Base-by-base conservation (phyloP, 768 basidiomycete genomes). In the Boletus vermiculosoides region DNA sequence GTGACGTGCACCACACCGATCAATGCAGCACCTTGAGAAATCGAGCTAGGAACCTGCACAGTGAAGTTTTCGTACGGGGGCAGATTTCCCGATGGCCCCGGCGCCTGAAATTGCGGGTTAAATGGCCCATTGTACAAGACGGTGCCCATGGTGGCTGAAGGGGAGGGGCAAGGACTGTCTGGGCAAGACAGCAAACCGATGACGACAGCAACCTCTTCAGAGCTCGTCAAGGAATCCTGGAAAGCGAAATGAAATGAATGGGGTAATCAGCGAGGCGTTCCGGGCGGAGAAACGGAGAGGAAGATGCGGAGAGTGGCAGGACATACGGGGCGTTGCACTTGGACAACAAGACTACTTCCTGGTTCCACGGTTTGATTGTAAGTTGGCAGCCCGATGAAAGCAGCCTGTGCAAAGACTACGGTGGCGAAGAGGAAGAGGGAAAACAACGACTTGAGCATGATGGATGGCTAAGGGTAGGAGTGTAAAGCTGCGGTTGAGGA, bases 71-170 rank as follows among this genome's bases (percentile, higher is more conserved):
- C 68, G 66, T 78, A 74, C 13, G 80, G 78, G 6, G 64, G 62
- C 54, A 72, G 69, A 23, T 66, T 28, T 1, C 28, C 28, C 6
- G 28, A 28, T 28, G 28, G 28, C 28, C 28, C 58, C 2, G 36
- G 7, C 11, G 70, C 57, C n/a, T 75, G 63, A 49, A 63, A 65
- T 55, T 75, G 60, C 0, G 82, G 81, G 28, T 66, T 60, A 56
- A 73, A 83, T 11, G 66, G 66, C 18, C 81, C 82, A 41, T 74
- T 76, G 66, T 79, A 82, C 46, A 83, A 68, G n/a, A 82, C 73
- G 12, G 54, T 61, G 13, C 80, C 81, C 62, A 82, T 56, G 18
- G 66, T 54, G 7, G 68, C 69, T 3, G 55, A 44, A n/a, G 73
- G 68, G 5, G 68, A 34, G 16, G 54, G 44, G 45, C 71, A 71